Conservation (phyloP, 2,329 filamentous ascomycete species). For the Colletotrichum caudatum region DNA sequence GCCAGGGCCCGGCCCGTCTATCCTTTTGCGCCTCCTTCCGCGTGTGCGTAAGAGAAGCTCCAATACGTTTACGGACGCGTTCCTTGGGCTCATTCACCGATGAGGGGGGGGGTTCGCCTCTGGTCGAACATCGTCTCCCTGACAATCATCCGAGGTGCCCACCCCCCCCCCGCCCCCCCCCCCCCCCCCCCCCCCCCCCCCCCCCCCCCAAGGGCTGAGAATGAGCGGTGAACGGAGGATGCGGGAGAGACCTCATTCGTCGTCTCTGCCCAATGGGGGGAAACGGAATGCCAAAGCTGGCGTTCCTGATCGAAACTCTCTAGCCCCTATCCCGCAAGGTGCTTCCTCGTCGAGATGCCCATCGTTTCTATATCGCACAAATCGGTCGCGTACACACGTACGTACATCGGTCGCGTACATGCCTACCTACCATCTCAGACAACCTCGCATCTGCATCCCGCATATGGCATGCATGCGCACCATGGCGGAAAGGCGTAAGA, state of each 20-base stretch:
- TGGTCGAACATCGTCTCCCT: slow-evolving; percentile 8
- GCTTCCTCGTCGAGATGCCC: not conserved
- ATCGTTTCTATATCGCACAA: not conserved
- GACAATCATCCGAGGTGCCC: slow-evolving; percentile 1
- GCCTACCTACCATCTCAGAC: slow-evolving; percentile 23
- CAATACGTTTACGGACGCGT: too few species aligned
- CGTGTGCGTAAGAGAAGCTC: too few species aligned
- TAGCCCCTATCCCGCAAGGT: not conserved
- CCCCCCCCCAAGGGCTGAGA: not conserved
- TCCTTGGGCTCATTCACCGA: too few species aligned
- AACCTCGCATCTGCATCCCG: slow-evolving; percentile 19
- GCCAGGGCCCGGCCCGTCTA: too few species aligned
- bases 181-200: too few species aligned
- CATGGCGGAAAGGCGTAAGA: not conserved
- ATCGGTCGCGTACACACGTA: too few species aligned
- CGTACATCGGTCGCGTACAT: slow-evolving; percentile 13
- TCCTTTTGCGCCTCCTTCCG: too few species aligned
- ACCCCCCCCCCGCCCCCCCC: too few species aligned
- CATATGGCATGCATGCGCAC: slow-evolving; percentile 20
- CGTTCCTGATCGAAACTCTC: slow-evolving; percentile 19
- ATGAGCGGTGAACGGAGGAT: slow-evolving; percentile 31
- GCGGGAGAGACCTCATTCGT: slow-evolving; percentile 13
- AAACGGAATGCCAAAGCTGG: slow-evolving; percentile 11
- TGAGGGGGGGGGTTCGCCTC: not conserved
- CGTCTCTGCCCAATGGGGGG: slow-evolving; percentile 1